Evolutionary conservation across 1,284 basidiomycete species (phyloP), one percentile per base, ranked within the genome.

Genomic region (Pseudozyma hubeiensis): DNA sequence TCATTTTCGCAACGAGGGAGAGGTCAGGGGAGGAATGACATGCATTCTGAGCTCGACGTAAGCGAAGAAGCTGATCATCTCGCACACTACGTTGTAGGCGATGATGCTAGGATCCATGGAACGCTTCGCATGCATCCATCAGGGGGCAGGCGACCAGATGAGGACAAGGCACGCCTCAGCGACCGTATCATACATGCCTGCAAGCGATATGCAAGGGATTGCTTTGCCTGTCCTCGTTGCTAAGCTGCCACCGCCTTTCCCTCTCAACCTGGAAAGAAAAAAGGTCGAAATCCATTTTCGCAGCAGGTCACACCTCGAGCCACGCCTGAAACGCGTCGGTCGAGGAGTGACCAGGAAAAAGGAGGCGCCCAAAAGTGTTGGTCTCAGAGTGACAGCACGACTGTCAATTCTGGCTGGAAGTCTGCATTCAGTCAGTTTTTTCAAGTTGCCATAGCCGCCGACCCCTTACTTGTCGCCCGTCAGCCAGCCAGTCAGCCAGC

Each of bases 1-100:
- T 7, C 49, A 52, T 16, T 37, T 29, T 52, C 39, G 41, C 31
- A 29, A 39, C 4, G 29, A 52, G 7, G 39, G 49, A 16, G 5
- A n/a, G 31, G 39, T 41, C 50, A 52, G 50, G 50, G 50, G 50
- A 40, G 40, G 50, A 41, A 41, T 52, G 50, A 39, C 34, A 52
- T 52, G 50, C 50, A 52, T 29, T 40, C n/a, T 31, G 24, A 52
- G 50, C 50, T 16, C 40, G 7, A 41, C 13, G 40, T 17, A 53
- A 44, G 41, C 51, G 51, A 53, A 53, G 31, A 34, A 40, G 45
- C 39, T 33, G 31, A 40, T 46, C 13, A 35, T 39, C 9, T n/a
- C 19, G 14, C 24, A 24, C 43, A 44, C 19, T 9, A 19, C 43
- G 39, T n/a, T 41, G 39, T n/a, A 16, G 11, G 39, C 39, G 39